phyloP scores from a whole-genome alignment of 78 protist genomes.

The Diacronema lutheri region DNA sequence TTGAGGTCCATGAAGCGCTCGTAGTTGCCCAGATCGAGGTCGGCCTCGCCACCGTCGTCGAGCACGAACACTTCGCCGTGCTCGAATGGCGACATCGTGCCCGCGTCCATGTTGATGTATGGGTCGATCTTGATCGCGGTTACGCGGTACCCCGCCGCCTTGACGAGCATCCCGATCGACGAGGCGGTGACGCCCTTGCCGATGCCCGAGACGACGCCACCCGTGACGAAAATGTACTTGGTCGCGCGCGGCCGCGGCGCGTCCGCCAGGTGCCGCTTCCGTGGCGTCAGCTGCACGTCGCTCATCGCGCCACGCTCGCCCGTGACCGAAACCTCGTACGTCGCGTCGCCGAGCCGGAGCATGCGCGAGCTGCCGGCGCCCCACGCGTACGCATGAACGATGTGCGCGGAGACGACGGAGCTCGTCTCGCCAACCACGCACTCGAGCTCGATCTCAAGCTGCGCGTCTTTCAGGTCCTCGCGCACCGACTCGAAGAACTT shows the following conservation, averaged over 20 bases:
- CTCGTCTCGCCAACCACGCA: not conserved
- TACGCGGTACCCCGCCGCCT: conserved; percentile 28
- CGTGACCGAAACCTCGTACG: not conserved
- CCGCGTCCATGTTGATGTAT: conserved; percentile 74
- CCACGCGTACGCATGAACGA: not conserved
- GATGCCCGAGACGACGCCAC: conserved; percentile 64
- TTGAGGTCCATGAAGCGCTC: conserved; percentile 88
- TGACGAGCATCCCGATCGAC: conserved; percentile 37
- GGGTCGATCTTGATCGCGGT: conserved; percentile 74
- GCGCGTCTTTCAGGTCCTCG: not conserved
- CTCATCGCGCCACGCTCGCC: not conserved
- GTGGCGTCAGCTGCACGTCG: not conserved
- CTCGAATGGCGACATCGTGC: conserved; percentile 82
- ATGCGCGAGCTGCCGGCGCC: not conserved
- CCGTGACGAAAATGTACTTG: conserved; percentile 65
- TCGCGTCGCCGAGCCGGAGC: not conserved
- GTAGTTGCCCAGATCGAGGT: conserved; percentile 84
- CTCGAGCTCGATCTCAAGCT: not conserved
- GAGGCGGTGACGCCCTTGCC: conserved; percentile 76
- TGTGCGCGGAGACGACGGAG: not conserved
- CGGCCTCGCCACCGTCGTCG: conserved; percentile 93
- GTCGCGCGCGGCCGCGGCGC: not conserved
- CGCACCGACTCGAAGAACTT: not conserved
- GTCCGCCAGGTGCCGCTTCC: no score
- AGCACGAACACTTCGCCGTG: conserved; percentile 83